These are phyloP conservation scores for Polyporus tsugae DNA, from an alignment of 1,284 basidiomycete species.

Conservation along the genomic window DNA sequence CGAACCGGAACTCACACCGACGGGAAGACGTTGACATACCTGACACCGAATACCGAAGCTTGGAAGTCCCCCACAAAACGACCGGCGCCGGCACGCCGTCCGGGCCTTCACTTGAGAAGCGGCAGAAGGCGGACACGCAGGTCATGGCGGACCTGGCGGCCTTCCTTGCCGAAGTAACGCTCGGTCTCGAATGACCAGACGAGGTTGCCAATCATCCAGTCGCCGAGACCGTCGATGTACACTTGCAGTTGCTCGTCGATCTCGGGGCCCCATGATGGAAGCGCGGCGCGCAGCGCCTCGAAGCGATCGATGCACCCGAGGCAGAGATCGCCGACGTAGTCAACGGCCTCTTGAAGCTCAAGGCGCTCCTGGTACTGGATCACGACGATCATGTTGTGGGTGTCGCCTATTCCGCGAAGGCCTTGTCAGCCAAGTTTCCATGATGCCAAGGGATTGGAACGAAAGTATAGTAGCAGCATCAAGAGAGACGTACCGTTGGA, in stretches of 20 bases:
- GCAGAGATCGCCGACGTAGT: slow-evolving; percentile 51
- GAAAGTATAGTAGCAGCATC: background rate
- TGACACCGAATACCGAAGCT: background rate
- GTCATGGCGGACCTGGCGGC: slow-evolving; percentile 44
- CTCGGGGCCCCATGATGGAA: slow-evolving; percentile 49
- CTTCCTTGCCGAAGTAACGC: slow-evolving; percentile 50
- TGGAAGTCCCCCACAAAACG: background rate
- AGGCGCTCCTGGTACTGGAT: slow-evolving; percentile 46
- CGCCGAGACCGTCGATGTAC: slow-evolving; percentile 48
- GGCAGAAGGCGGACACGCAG: slow-evolving; percentile 45
- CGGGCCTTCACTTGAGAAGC: slow-evolving; percentile 27
- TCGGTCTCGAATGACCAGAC: slow-evolving; percentile 53
- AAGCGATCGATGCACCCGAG: slow-evolving; percentile 48
- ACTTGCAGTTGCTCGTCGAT: slow-evolving; percentile 45
- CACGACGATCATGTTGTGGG: slow-evolving; percentile 53
- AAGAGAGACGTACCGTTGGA: slow-evolving; percentile 38
- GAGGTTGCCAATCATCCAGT: slow-evolving; percentile 52
- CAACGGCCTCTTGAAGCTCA: slow-evolving; percentile 49
- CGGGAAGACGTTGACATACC: background rate
- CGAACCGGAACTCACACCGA: background rate
- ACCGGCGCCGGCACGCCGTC: background rate
- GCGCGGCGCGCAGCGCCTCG: slow-evolving; percentile 39
- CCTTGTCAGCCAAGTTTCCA: slow-evolving; percentile 16
- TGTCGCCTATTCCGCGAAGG: slow-evolving; percentile 43
- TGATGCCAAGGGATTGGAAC: background rate